Percentiles rank a stretch among this genome's conserved stretches.
Conservation (phyloP, 225 moss, liverwort and hornwort species). For the Marchantia polymorpha region DNA sequence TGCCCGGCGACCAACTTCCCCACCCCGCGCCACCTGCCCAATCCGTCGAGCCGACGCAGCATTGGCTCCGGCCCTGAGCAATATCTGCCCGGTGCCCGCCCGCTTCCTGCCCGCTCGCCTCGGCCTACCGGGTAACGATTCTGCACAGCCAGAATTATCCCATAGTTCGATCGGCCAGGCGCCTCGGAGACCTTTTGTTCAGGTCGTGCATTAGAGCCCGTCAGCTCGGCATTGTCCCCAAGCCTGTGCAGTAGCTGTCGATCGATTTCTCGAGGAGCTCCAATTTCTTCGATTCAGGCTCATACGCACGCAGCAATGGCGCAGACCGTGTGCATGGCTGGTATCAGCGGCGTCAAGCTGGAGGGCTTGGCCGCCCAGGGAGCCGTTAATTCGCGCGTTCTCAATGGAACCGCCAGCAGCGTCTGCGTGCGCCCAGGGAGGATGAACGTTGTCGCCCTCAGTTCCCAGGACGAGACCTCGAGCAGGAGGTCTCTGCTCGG, state of each 20-base stretch:
- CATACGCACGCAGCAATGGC: conserved; percentile 36
- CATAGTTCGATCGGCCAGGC: not conserved
- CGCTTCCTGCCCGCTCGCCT: not conserved
- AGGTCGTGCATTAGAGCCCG: conserved; percentile 2
- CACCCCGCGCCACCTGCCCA: conserved; percentile 1
- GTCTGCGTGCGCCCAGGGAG: conserved; percentile 35
- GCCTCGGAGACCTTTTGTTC: not conserved
- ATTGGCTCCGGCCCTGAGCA: conserved; percentile 25
- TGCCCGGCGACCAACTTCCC: not conserved
- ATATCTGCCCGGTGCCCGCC: conserved; percentile 21
- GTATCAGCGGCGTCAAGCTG: conserved; percentile 35
- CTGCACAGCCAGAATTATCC: not conserved
- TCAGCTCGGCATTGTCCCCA: not conserved
- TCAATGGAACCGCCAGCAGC: conserved; percentile 24
- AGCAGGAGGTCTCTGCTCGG: conserved; percentile 61
- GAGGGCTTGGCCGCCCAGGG: conserved; percentile 40
- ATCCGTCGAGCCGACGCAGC: conserved; percentile 10
- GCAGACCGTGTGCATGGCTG: conserved; percentile 39
- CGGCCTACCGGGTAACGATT: conserved; percentile 6
- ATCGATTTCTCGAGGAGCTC: not conserved
- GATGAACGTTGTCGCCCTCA: conserved; percentile 44
- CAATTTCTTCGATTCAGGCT: not conserved
- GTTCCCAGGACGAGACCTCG: conserved; percentile 43
- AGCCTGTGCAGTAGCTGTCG: not conserved
- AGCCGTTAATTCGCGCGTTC: conserved; percentile 47